Conservation (phyloP, 495 filamentous ascomycete genomes). For the Aspergillus cristatus region DNA sequence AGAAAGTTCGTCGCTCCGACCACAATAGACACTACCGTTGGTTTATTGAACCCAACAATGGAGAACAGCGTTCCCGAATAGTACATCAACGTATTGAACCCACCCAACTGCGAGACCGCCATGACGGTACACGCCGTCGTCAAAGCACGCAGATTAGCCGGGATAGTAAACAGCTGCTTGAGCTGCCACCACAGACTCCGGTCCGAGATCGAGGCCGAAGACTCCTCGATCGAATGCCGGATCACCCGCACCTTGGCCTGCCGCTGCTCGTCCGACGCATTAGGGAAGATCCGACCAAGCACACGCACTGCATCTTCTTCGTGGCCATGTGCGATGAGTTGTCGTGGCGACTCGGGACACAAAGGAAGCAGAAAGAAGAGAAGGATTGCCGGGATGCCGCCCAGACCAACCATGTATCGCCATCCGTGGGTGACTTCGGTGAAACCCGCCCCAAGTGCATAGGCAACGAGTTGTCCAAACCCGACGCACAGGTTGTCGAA, state of each 20-base stretch:
- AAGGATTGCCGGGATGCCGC: conserved; percentile 36
- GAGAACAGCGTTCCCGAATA: conserved; percentile 43
- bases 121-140: conserved; percentile 35
- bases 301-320: conserved; percentile 25
- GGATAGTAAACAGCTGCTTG: conserved; percentile 35
- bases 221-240: conserved; percentile 23
- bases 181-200: conserved; percentile 25
- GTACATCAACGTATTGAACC: conserved; percentile 40
- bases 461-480: conserved; percentile 41
- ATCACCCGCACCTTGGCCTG: conserved; percentile 30
- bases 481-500: conserved; percentile 47
- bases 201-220: conserved; percentile 8
- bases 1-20: conserved; percentile 44
- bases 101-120: conserved; percentile 32
- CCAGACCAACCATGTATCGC: conserved; percentile 41
- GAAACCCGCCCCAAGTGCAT: conserved; percentile 43
- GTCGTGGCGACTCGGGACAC: conserved; percentile 43
- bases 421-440: conserved; percentile 35
- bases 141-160: conserved; percentile 34
- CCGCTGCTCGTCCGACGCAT: conserved; percentile 25
- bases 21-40: conserved; percentile 38
- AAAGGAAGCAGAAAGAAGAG: conserved; percentile 32
- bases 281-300: conserved; percentile 28
- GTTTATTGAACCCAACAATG: conserved; percentile 40
- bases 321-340: conserved; percentile 35